Conservation (phyloP, 768 basidiomycete species). For the Tylopilus plumbeoviolaceoides region DNA sequence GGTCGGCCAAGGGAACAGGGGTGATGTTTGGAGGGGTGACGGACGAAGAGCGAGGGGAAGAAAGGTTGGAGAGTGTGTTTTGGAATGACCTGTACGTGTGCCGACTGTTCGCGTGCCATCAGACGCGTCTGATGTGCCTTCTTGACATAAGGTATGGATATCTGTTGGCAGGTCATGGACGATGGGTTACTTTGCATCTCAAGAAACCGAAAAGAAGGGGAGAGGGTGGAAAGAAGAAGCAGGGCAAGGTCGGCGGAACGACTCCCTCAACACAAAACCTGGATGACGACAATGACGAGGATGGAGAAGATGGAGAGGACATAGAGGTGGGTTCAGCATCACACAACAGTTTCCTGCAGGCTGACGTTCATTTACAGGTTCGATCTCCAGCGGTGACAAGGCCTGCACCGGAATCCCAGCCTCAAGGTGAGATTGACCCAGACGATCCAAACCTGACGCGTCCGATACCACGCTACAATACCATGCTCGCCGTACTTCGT, state of each 20-base stretch:
- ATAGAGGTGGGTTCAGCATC: constrained; percentile 5
- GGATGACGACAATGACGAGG: constrained; percentile 16
- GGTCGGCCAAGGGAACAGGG: constrained; percentile 64
- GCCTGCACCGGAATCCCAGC: background rate
- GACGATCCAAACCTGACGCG: constrained; percentile 62
- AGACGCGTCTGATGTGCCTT: background rate
- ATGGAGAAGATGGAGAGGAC: constrained; percentile 12
- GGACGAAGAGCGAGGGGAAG: constrained; percentile 83
- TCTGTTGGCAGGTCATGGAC: constrained; percentile 66
- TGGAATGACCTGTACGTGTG: constrained; percentile 68
- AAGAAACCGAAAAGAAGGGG: constrained; percentile 56
- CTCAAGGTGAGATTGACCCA: constrained; percentile 41
- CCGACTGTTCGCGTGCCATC: too few relatives aligned
- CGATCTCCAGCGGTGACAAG: background rate
- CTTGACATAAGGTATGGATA: constrained; percentile 66
- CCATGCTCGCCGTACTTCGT: constrained; percentile 80
- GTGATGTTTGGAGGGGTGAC: constrained; percentile 86
- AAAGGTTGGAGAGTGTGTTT: constrained; percentile 79
- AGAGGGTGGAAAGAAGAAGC: constrained; percentile 41
- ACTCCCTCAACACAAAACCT: background rate
- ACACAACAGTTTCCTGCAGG: background rate
- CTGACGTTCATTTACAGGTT: background rate
- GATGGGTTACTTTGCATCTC: constrained; percentile 75
- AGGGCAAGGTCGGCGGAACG: background rate
- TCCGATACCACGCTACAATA: constrained; percentile 77